Conservation (phyloP, 306 rosid species). For the Rosa multiflora region DNA sequence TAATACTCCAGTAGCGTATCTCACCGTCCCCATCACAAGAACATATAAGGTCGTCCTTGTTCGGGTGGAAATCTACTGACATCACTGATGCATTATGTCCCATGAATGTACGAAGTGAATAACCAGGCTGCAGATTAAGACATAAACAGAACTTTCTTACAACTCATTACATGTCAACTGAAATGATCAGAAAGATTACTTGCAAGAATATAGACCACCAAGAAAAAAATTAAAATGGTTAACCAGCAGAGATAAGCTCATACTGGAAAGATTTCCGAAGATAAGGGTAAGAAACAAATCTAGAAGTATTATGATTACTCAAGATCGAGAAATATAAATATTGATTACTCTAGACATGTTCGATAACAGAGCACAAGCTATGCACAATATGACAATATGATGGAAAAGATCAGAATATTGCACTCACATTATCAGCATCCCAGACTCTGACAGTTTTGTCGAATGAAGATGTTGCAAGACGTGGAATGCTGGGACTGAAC, state of each 20-base stretch:
- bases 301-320: background rate
- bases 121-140: constrained; percentile 66
- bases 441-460: constrained; percentile 98
- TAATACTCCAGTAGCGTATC: constrained; percentile 94
- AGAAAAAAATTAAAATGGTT: background rate
- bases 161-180: background rate
- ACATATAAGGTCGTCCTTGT: constrained; percentile 83
- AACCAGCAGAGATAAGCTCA: background rate
- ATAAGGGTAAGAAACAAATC: background rate
- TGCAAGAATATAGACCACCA: background rate
- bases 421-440: constrained; percentile 95
- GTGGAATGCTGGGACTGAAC: constrained; percentile 87
- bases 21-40: constrained; percentile 95
- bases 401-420: constrained; percentile 6
- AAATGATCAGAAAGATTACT: constrained; percentile 2
- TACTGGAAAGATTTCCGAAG: background rate
- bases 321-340: background rate
- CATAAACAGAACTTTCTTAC: background rate
- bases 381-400: background rate
- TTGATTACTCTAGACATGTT: background rate
- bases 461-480: constrained; percentile 92
- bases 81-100: constrained; percentile 79
- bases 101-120: constrained; percentile 79
- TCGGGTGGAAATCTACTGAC: constrained; percentile 98
- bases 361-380: background rate